Base-by-base conservation (phyloP, 2,329 filamentous ascomycete genomes). In the Claviceps spartinae region DNA sequence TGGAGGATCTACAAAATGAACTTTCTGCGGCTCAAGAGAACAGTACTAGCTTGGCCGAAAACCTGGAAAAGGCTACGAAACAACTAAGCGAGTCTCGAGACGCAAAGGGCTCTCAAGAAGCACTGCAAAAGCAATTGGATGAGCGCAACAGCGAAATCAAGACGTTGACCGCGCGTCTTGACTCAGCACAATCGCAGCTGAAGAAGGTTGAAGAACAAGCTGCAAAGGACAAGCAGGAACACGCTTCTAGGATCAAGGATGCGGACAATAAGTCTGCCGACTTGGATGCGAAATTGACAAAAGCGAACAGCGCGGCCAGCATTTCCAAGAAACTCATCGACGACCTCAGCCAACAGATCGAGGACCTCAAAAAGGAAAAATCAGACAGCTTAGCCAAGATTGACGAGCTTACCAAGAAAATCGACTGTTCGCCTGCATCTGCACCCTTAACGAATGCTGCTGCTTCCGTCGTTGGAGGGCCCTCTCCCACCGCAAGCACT, bases 11-110 rank as follows among this genome's bases (percentile, higher is more conserved):
- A 22, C 82, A 84, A 65, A 72, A 78, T 3, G 86, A 94, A 59
- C 72, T 95, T 4, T 76, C 79, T 2, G 78, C 81, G 13, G 81
- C 82, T 9, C 81, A 86, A 58, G 85, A 93, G 61, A 85, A 83
- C 44, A 82, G 79, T 42, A 70, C 79, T 54, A 75, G 77, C n/a
- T 75, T 88, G 60, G 78, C 80, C 1, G 72, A 79, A 60, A 86
- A 76, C 52, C 68, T 90, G 2, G 85, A 89, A 62, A 77, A 77
- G 49, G 78, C 82, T 0, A 84, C 82, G 1, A 72, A 78, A 13
- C 82, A 88, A 59, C 69, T 88, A 6, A 75, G 58, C 54, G 71
- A 76, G 54, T 65, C 66, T 20, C 71, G 67, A 8, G 72, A 75
- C 48, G 63, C 66, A 9, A 60, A 61, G 16, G 65, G 66, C 2